Base-by-base conservation (phyloP, 1,139 yeast species). In the Candida labiduridarum region DNA sequence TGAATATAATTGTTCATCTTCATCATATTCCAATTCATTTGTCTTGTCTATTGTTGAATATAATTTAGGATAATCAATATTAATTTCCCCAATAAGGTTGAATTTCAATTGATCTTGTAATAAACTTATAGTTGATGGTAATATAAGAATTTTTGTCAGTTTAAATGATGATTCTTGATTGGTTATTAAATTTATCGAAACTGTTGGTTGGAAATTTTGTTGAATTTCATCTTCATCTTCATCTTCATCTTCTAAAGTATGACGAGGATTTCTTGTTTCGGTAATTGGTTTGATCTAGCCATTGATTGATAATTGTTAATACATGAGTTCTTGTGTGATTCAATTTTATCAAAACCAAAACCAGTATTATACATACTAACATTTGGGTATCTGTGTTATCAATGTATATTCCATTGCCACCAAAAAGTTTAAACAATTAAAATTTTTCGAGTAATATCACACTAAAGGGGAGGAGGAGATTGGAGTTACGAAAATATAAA, bases 211-310 rank as follows among this genome's bases (percentile, higher is more conserved):
- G 30, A 55, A 59, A 36, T 43, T 42, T 33, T 46, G 50, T 12
- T 27, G 34, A 3, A 55, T 65, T 33, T 57, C 57, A 3, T 55
- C 65, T 33, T 57, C 57, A 30, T 62, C 70, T 38, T 57, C 57
- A 30, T 63, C 70, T 38, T 77, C 79, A 40, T 77, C 82, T 43
- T 80, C 83, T 38, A 82, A 65, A 16, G 74, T 60, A 62, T 84
- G 86, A 51, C 88, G 77, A 11, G 86, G 82, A 27, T 76, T 68
- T 45, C 76, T 81, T 36, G 65, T 62, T 49, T 80, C 85, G 14
- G 72, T 68, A 76, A 83, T 74, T 27, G 84, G 85, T 77, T 82
- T 83, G 53, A 83, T 73, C 80, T 80, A 27, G 14, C 14, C 9
- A 25, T 8, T 8, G 10, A 25, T 8, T 4, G 25, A 22, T 4